These are phyloP conservation scores for Viola odorata DNA, from an alignment of 345 rosid genomes.

Conservation along the genomic window DNA sequence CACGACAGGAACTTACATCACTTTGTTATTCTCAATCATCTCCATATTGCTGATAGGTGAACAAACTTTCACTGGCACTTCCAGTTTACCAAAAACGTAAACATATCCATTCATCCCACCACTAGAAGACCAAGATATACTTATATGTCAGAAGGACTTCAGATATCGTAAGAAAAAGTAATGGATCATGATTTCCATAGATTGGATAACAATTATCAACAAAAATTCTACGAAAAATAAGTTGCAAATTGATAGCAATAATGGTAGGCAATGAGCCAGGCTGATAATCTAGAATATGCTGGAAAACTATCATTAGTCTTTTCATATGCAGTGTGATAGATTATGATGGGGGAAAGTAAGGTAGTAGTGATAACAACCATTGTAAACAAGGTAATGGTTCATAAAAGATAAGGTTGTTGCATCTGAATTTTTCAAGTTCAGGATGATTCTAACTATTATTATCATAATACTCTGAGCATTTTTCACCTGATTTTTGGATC, in stretches of 20 bases:
- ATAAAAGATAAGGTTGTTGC: background rate
- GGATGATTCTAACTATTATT: background rate
- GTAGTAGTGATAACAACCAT: too few species aligned
- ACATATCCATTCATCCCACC: slow-evolving; percentile 30
- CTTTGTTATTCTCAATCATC: slow-evolving; percentile 13
- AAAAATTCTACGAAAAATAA: too few species aligned
- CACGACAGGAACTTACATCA: slow-evolving; percentile 16
- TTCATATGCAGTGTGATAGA: too few species aligned
- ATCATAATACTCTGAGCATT: background rate
- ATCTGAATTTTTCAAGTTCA: background rate
- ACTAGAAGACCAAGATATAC: slow-evolving; percentile 3
- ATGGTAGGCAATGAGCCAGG: background rate
- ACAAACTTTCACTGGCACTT: slow-evolving; percentile 8
- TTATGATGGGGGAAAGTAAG: too few species aligned
- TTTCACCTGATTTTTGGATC: slow-evolving; percentile 23
- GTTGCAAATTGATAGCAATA: background rate
- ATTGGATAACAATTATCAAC: background rate
- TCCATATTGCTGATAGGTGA: slow-evolving; percentile 20
- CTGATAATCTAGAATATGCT: background rate
- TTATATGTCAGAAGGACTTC: background rate
- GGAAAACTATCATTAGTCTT: too few species aligned
- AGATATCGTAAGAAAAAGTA: background rate
- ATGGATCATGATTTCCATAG: background rate
- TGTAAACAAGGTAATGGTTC: too few species aligned
- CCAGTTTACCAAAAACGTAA: slow-evolving; percentile 3